Evolutionary conservation across 257 asterid genomes (phyloP), one percentile per base, ranked within the genome.

Genomic region (Nicotiana tabacum): DNA sequence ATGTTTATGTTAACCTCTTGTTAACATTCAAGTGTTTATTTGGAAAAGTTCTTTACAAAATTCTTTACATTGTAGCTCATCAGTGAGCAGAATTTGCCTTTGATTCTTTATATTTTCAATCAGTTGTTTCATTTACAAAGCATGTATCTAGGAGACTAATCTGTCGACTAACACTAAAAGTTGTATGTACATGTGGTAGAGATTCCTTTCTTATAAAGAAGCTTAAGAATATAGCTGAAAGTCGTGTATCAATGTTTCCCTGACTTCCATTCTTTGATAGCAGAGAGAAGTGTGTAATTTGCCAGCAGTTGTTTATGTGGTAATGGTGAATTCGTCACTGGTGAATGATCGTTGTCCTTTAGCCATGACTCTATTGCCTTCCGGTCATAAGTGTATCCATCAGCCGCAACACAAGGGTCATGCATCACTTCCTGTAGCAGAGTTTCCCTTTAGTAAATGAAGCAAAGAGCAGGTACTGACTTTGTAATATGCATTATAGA

Each of bases 351-450:
- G 6, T 87, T 90, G 85, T 82, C 87, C 64, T 68, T 69, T 16
- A 94, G 87, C 99, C 99, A 94, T 24, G 37, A 85, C 84, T 92
- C 97, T 27, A 94, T 92, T 6, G 95, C 97, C 81, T 65, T 86
- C 77, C 96, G 84, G 12, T 95, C 97, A 61, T 95, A 95, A 0
- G 97, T 91, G 81, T 95, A 93, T 29, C 99, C 99, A 84, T 95
- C 99, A 70, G 92, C 97, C 76, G 98, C 99, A 80, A 95, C 99
- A 88, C 92, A 90, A 24, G 99, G 99, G 48, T 95, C 97, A 0
- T 64, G 62, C 97, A 92, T 95, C 39, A 92, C 92, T 80, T 88
- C 98, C 99, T 95, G 92, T 77, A 80, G 83, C 48, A 48, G 4
- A 74, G 8, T 27, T 74, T 48, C 51, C 61, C 24, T 48, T 74